Base-by-base conservation (phyloP, 176 grass and related monocot species). In the Paspalum notatum region DNA sequence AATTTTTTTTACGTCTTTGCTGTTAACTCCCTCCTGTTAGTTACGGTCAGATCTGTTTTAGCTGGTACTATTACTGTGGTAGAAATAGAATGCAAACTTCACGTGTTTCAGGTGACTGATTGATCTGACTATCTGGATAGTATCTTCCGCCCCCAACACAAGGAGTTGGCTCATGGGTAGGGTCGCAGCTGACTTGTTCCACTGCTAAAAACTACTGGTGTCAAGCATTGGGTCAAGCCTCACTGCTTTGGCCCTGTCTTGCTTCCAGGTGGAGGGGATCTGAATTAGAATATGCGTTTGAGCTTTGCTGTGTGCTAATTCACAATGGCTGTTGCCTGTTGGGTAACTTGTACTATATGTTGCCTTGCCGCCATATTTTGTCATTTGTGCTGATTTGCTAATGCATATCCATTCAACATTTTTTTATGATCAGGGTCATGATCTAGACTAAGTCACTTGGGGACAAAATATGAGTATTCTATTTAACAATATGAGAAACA, bases 321-420 rank as follows among this genome's bases (percentile, higher is more conserved):
- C 45, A 62, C 38, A 47, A 26, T 72, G 41, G 6, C 10, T 76
- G 13, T 47, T 71, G 20, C 8, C 9, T 76, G 18, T 41, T 79
- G 37, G 52, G 25, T 37, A 14, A 41, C 61, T 75, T 68, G 73
- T 82, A n/a, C n/a, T n/a, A 52, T 18, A 78, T 44, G 65, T 61
- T 59, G 22, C 41, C 58, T 66, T 78, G 77, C 56, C 9, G 20
- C 25, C 27, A 18, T 72, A 56, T 9, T 72, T 72, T 78, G 72
- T 78, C 59, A 6, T 14, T 60, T 85, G 13, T 5, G 18, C 13
- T 20, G 48, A 39, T 66, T 50, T 21, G 18, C 13, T 20, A 40
- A 39, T 66, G 59, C 27, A 24, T 18, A 15, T 59, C 32, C 32
- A 32, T 32, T 32, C 32, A 32, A 5, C 24, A 21, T 68, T 52